A percentile compares a stretch with the other conserved stretches of the same genome.
Evolutionary conservation across 75 land plant genomes (phyloP).

Genomic region (Azolla pinnata): DNA sequence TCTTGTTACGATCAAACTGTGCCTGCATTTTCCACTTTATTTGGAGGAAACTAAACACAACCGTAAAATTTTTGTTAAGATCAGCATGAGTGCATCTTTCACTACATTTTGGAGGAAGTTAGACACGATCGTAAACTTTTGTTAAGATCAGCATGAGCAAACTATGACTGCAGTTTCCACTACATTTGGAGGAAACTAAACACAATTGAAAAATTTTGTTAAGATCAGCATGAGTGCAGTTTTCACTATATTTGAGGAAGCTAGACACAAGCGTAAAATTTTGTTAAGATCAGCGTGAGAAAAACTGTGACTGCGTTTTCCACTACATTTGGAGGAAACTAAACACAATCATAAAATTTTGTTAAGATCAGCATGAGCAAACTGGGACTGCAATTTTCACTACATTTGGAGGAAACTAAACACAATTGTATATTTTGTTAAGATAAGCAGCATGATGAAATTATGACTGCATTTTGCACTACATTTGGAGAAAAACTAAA

Average conservation of each 20-base stretch:
- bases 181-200: background rate
- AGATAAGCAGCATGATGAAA: background rate
- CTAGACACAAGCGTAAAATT: too few species aligned
- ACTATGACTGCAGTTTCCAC: background rate
- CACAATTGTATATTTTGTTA: background rate
- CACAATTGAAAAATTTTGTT: background rate
- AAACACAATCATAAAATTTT: background rate
- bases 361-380: conserved; percentile 1
- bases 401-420: background rate
- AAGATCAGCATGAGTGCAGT: background rate
- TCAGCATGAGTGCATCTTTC: background rate
- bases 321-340: background rate
- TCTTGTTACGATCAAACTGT: background rate
- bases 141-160: too few species aligned
- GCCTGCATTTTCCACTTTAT: background rate
- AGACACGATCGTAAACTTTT: too few species aligned
- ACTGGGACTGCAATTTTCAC: background rate
- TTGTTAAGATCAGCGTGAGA: too few species aligned
- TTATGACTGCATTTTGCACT: too few species aligned
- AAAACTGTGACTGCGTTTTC: background rate
- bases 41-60: background rate
- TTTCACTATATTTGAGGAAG: too few species aligned
- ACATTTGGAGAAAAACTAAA: background rate
- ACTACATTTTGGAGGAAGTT: too few species aligned
- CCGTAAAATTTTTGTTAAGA: background rate